Evolutionary conservation across 1,284 basidiomycete genomes (phyloP), one percentile per base, ranked within the genome.

Genomic region (Cutaneotrichosporon sp.): DNA sequence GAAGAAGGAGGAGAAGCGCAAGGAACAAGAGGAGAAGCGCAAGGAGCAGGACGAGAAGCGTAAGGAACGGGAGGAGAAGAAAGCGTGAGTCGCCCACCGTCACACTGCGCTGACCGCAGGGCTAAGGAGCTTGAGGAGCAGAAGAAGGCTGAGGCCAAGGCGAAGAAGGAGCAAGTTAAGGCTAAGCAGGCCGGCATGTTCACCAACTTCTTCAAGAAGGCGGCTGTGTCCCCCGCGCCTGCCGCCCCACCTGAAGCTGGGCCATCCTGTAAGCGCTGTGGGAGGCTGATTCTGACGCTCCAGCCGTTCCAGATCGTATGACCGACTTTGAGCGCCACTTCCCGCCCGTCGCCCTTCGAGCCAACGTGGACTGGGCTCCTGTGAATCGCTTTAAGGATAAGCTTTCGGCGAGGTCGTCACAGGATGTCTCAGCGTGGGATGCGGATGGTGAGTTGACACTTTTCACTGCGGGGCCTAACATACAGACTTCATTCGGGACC

Each of bases 171-270:
- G 11, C 60, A 57, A 7, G 46, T 51, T 14, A 46, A 61, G 33
- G 62, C 62, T 3, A 72, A 72, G 54, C 67, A 69, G 45, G 57
- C 60, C 0, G 58, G 64, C 34, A 54, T 59, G 19, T 63, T 70
- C 51, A 55, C 52, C 19, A 48, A 57, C 9, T 71, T 71, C 54
- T 68, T 73, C 62, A 65, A 62, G 49, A 51, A 51, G 33, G 24
- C 24, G 11, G 12, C 24, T 8, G 12, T 24, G 12, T 16, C 20
- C 5, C 10, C 22, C 14, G n/a, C 24, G 22, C 38, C 11, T 7
- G 22, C 38, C 24, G n/a, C 24, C 22, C 11, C 10, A 9, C 14
- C 22, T 26, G 38, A 41, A 26, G 38, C 38, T 26, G 38, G 38
- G 38, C 54, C 60, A 3, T 65, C 66, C 3, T 55, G 63, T 67